These are phyloP conservation scores for Solanum chilense DNA, from an alignment of 257 asterid species.

Conservation along the genomic window DNA sequence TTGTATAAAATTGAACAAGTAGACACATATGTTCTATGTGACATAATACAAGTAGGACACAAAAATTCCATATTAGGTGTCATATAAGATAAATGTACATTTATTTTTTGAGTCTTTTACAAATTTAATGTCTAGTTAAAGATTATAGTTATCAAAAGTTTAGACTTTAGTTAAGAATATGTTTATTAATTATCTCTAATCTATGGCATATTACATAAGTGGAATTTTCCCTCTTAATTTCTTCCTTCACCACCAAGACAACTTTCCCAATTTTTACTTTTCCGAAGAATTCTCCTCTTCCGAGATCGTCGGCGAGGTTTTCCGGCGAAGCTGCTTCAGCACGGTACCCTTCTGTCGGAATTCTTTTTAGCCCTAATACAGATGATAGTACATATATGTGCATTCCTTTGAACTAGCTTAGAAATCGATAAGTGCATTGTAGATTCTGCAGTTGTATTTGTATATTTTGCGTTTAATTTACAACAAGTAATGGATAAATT, in stretches of 20 bases:
- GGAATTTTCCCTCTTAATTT: not conserved
- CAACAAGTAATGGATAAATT: not conserved
- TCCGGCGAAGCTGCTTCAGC: not conserved
- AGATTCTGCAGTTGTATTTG: not conserved
- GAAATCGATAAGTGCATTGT: not conserved
- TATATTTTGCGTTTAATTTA: not conserved
- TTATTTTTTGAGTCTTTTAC: no score
- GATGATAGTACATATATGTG: not conserved
- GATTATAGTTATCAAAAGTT: no score
- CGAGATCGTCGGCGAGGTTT: not conserved
- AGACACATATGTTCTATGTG: no score
- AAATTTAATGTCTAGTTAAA: no score
- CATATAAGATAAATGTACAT: accelerated
- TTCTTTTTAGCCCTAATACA: not conserved
- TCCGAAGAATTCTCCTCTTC: not conserved
- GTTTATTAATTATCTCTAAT: no score
- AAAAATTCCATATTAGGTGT: no score
- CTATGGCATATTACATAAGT: not conserved
- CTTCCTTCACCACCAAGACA: not conserved
- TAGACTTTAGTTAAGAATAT: no score
- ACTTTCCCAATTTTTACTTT: not conserved
- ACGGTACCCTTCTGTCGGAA: not conserved
- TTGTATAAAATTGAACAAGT: no score
- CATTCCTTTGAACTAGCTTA: not conserved
- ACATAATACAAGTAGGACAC: no score